Evolutionary conservation across 306 rosid genomes (phyloP).

Genomic region (Acacia confusa): DNA sequence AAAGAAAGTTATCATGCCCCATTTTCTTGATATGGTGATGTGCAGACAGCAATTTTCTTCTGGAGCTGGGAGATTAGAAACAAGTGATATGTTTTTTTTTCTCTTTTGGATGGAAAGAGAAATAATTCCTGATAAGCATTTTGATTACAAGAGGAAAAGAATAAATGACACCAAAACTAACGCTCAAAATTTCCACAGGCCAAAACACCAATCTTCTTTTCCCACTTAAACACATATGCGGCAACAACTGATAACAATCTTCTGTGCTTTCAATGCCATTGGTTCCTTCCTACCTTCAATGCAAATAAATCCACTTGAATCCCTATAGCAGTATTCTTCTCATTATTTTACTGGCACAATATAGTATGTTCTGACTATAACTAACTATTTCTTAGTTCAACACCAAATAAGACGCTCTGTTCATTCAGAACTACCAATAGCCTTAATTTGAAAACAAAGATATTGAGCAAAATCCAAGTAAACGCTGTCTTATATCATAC

Average conservation of each 20-base stretch:
- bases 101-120: background rate
- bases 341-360: conserved; percentile 1
- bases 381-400: conserved; percentile 7
- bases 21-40: conserved; percentile 13
- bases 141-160: background rate
- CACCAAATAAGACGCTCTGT: background rate
- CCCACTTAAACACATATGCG: background rate
- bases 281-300: background rate
- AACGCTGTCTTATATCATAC: background rate
- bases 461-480: background rate
- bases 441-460: background rate
- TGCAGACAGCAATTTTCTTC: background rate
- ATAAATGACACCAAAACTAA: background rate
- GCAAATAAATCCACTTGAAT: conserved; percentile 7
- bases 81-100: background rate
- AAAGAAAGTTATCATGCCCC: background rate
- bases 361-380: background rate
- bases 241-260: background rate
- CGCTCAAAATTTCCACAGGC: background rate
- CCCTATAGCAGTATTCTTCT: conserved; percentile 3
- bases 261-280: conserved; percentile 8
- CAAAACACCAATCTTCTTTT: background rate
- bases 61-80: background rate
- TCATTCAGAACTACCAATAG: background rate
- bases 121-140: background rate